Conservation (phyloP, 148 eudicot species). For the Vaccinium macrocarpon region DNA sequence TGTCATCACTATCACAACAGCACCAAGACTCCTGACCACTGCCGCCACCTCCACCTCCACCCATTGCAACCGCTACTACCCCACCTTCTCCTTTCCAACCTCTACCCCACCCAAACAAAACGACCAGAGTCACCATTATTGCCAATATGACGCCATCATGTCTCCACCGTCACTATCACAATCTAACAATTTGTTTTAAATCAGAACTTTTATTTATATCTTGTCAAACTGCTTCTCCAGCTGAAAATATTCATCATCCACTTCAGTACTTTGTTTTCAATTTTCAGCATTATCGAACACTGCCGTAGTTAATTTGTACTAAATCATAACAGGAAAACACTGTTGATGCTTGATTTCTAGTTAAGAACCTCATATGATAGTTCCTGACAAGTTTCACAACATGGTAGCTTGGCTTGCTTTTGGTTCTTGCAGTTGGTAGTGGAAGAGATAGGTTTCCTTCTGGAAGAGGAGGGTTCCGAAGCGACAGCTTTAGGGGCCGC, state of each 20-base stretch:
- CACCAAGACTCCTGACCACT: not conserved
- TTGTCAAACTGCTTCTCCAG: not conserved
- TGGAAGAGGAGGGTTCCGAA: conserved; percentile 51
- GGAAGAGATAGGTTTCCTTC: conserved; percentile 38
- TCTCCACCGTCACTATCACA: not conserved
- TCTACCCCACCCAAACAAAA: not conserved
- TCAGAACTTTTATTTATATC: not conserved
- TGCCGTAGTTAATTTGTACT: not conserved
- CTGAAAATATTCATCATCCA: not conserved
- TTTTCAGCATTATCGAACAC: not conserved
- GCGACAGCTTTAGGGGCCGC: conserved; percentile 49
- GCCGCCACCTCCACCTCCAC: not conserved
- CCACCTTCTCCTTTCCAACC: not conserved
- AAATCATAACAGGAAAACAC: not conserved
- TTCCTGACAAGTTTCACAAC: not conserved
- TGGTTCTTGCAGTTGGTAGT: conserved; percentile 37
- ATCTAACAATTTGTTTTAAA: not conserved
- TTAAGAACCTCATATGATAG: not conserved
- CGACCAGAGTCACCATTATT: not conserved
- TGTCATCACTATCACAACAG: not conserved
- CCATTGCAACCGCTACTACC: not conserved
- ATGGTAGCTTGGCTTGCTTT: conserved; percentile 12
- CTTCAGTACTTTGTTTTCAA: not conserved
- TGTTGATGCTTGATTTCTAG: not conserved
- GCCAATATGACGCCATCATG: not conserved